Evolutionary conservation across 2,329 filamentous ascomycete species (phyloP).

Genomic region (Colletotrichum sp.): DNA sequence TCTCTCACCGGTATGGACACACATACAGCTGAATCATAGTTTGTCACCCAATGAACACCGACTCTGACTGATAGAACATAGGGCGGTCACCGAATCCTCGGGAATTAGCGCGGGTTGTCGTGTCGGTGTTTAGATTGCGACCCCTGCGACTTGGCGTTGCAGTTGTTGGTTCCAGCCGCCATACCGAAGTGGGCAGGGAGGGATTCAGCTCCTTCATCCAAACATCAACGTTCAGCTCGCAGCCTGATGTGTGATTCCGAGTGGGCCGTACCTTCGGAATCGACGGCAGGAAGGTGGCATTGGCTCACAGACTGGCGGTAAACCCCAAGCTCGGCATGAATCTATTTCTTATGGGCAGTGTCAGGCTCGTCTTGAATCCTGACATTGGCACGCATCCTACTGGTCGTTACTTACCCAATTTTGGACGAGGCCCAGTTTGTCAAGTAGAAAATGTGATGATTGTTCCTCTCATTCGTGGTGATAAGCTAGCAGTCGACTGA

Average conservation of each 20-base stretch:
- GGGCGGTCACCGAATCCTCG: background rate
- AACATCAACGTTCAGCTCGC: background rate
- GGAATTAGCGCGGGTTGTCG: background rate
- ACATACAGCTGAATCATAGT: background rate
- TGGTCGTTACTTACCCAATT: background rate
- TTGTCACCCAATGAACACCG: background rate
- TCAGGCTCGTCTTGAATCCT: background rate
- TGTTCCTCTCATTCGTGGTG: background rate
- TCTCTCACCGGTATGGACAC: background rate
- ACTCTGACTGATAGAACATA: background rate
- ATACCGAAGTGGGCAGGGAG: background rate
- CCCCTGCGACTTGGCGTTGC: background rate
- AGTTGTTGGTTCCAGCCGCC: background rate
- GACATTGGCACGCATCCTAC: background rate
- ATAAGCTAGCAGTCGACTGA: background rate
- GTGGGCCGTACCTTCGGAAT: background rate
- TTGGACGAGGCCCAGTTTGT: background rate
- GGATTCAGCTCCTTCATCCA: background rate
- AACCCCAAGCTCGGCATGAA: background rate
- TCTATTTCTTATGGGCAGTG: background rate
- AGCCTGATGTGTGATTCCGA: background rate
- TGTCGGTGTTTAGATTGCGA: background rate
- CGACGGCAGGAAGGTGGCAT: background rate
- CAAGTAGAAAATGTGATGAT: background rate
- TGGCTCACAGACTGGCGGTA: background rate